These are phyloP conservation scores for Capronia americana DNA, from an alignment of 2,329 filamentous ascomycete species.

Conservation along the genomic window DNA sequence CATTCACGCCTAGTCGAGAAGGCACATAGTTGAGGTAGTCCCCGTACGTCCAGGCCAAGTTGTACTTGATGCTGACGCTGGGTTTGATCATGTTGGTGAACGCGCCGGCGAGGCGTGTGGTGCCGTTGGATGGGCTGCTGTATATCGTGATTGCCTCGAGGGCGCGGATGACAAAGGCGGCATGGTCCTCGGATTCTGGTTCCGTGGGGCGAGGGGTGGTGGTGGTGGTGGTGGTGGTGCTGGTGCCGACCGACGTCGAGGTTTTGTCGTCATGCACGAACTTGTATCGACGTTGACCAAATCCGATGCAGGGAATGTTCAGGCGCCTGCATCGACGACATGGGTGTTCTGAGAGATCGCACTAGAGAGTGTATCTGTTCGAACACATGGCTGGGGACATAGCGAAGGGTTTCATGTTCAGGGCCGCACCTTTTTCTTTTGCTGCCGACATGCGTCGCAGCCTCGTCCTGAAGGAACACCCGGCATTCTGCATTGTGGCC, in stretches of 20 bases:
- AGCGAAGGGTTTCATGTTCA: neutral
- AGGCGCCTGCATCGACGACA: constrained; percentile 57
- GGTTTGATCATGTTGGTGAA: constrained; percentile 46
- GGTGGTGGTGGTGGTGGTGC: neutral
- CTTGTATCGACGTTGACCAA: constrained; percentile 57
- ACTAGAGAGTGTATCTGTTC: constrained; percentile 45
- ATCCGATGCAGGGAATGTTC: constrained; percentile 54
- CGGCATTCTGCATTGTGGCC: constrained; percentile 46
- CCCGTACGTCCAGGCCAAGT: constrained; percentile 56
- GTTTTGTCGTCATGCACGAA: constrained; percentile 48
- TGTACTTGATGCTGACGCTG: constrained; percentile 55
- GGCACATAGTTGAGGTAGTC: constrained; percentile 56
- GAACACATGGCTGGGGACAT: neutral
- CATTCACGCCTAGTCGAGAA: constrained; percentile 53
- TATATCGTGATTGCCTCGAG: neutral
- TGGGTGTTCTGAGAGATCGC: constrained; percentile 52
- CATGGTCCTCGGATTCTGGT: neutral
- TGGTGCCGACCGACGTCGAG: neutral
- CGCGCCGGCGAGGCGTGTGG: constrained; percentile 44
- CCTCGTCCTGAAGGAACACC: constrained; percentile 60
- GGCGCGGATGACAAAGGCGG: neutral
- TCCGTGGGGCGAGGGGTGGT: neutral
- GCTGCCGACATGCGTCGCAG: constrained; percentile 59
- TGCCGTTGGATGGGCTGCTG: constrained; percentile 44
- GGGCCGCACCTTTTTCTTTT: constrained; percentile 59